Percentiles rank a stretch among this genome's conserved stretches.
Evolutionary conservation across 257 asterid genomes (phyloP).

Genomic region (Knoxia roxburghii): DNA sequence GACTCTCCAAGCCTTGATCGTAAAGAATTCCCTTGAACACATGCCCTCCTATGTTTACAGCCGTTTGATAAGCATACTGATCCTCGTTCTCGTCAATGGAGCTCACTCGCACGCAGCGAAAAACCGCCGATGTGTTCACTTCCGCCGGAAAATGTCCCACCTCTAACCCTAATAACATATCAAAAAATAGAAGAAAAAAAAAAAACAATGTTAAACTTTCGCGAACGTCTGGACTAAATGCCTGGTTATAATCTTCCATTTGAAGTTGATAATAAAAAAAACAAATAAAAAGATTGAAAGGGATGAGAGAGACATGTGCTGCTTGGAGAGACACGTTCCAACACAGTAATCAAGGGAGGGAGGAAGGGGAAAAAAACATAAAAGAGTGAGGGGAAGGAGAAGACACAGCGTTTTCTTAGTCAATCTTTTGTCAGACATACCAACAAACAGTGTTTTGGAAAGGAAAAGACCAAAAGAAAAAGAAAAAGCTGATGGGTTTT

Average conservation of each 20-base stretch:
- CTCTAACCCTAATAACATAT: constrained; percentile 57
- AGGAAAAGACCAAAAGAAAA: constrained; percentile 18
- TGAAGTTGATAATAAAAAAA: background rate
- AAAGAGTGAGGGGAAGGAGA: background rate
- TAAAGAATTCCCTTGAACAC: constrained; percentile 84
- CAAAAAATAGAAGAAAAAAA: background rate
- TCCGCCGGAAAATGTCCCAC: constrained; percentile 76
- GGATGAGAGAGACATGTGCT: constrained; percentile 6
- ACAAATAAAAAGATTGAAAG: constrained; percentile 5
- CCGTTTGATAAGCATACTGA: constrained; percentile 79
- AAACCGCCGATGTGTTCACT: constrained; percentile 63
- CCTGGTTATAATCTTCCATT: no score
- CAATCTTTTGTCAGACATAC: constrained; percentile 42
- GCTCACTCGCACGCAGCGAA: constrained; percentile 86
- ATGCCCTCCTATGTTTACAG: constrained; percentile 88
- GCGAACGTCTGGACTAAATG: no score
- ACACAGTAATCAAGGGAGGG: constrained; percentile 19
- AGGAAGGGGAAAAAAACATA: background rate
- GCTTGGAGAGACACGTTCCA: constrained; percentile 14
- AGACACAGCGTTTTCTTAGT: constrained; percentile 30
- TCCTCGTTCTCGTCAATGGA: constrained; percentile 66
- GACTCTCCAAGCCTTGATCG: constrained; percentile 80
- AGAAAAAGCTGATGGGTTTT: constrained; percentile 20
- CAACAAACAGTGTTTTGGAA: constrained; percentile 37
- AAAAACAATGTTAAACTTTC: background rate